A percentile compares a stretch with the other conserved stretches of the same genome.
phyloP scores from a whole-genome alignment of 306 rosid genomes.

The Malus asiatica region DNA sequence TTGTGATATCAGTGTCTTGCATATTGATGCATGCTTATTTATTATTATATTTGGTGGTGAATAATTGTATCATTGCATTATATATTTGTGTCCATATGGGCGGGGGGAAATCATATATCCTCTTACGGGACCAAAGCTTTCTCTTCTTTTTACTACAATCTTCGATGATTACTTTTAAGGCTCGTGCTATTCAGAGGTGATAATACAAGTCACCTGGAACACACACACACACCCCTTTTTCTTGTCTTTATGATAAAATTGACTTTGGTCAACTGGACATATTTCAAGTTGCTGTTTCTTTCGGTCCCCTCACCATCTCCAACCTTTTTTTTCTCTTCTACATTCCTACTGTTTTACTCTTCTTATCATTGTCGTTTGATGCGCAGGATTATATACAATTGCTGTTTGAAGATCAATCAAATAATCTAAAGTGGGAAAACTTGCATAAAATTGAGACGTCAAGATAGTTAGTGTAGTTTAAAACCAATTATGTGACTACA shows the following conservation, averaged over 20 bases:
- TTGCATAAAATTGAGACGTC: too few species aligned
- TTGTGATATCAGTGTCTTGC: not conserved
- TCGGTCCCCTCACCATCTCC: not conserved
- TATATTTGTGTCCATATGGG: not conserved
- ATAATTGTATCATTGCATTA: not conserved
- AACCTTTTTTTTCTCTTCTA: not conserved
- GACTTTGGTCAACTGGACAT: not conserved
- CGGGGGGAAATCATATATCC: not conserved
- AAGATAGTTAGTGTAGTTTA: too few species aligned
- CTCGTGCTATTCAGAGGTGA: slow-evolving; percentile 6
- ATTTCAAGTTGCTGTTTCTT: not conserved
- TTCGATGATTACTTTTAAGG: slow-evolving; percentile 1
- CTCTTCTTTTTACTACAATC: not conserved
- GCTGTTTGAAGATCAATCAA: too few species aligned
- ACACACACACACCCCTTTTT: not conserved
- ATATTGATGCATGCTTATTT: not conserved
- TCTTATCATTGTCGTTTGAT: not conserved
- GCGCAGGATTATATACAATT: too few species aligned
- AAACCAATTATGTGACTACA: too few species aligned
- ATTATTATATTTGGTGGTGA: not conserved
- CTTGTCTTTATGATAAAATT: not conserved
- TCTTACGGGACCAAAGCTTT: not conserved
- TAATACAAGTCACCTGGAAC: not conserved
- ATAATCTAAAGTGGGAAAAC: too few species aligned
- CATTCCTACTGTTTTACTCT: not conserved